Evolutionary conservation across 768 basidiomycete genomes (phyloP).

Genomic region (Obba rivulosa): DNA sequence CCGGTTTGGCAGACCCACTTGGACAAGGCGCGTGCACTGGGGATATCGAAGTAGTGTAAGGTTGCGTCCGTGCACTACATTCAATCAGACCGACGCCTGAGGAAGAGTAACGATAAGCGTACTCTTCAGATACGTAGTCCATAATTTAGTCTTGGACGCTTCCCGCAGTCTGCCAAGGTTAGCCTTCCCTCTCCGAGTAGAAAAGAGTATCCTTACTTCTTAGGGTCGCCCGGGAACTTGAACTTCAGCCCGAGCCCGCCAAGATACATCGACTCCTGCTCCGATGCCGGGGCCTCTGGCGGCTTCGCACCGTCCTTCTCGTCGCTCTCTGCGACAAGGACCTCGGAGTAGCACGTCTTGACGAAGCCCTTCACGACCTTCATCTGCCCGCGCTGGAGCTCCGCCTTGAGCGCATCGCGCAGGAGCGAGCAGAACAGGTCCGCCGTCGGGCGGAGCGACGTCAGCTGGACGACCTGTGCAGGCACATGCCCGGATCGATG

Average conservation of each 20-base stretch:
- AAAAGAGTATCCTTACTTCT: constrained; percentile 54
- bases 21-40: constrained; percentile 93
- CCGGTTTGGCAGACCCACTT: constrained; percentile 93
- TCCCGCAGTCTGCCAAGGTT: constrained; percentile 61
- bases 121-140: constrained; percentile 86
- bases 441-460: constrained; percentile 87
- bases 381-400: constrained; percentile 90
- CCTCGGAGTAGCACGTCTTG: constrained; percentile 92
- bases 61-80: constrained; percentile 83
- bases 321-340: constrained; percentile 64
- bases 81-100: not conserved
- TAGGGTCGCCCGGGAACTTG: constrained; percentile 90
- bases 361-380: constrained; percentile 87
- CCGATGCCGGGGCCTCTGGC: constrained; percentile 32
- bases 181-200: not conserved
- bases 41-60: constrained; percentile 95
- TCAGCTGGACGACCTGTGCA: constrained; percentile 83
- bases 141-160: constrained; percentile 92
- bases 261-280: constrained; percentile 54
- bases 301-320: constrained; percentile 65
- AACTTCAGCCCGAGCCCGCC: constrained; percentile 78
- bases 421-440: constrained; percentile 89
- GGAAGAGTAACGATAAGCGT: constrained; percentile 14
- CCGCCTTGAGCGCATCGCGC: constrained; percentile 82
- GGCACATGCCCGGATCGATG: not conserved